A percentile compares a stretch with the other conserved stretches of the same genome.
These are phyloP conservation scores for Russula ochroleuca DNA, from an alignment of 768 basidiomycete genomes.

Conservation along the genomic window DNA sequence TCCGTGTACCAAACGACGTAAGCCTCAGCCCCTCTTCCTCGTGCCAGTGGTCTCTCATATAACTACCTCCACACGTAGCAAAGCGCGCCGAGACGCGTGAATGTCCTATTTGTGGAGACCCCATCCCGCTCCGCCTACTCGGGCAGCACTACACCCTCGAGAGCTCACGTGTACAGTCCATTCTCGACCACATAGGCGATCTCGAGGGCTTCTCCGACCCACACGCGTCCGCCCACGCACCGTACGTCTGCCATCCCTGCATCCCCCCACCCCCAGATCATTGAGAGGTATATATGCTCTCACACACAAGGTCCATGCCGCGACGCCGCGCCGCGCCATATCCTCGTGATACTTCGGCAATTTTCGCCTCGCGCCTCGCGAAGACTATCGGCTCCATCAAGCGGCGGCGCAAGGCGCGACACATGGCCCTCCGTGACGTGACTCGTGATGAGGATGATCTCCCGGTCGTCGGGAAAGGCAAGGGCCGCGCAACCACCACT, in stretches of 20 bases:
- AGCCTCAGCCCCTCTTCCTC: neutral
- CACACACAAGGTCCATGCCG: slow-evolving; percentile 32
- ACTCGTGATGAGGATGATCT: slow-evolving; percentile 52
- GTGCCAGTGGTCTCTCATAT: neutral
- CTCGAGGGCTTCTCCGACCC: slow-evolving; percentile 50
- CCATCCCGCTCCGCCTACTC: slow-evolving; percentile 69
- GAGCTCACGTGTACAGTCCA: slow-evolving; percentile 61
- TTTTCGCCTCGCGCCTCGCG: slow-evolving; percentile 35
- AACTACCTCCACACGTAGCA: slow-evolving; percentile 36
- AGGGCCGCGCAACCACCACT: slow-evolving; percentile 25
- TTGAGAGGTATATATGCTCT: slow-evolving; percentile 23
- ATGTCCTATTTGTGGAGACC: slow-evolving; percentile 72
- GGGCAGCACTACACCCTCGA: slow-evolving; percentile 61
- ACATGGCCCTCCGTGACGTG: slow-evolving; percentile 63
- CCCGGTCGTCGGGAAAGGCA: slow-evolving; percentile 24
- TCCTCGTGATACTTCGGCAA: slow-evolving; percentile 28
- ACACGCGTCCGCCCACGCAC: slow-evolving; percentile 41
- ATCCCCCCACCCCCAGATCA: neutral
- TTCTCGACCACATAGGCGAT: slow-evolving; percentile 60
- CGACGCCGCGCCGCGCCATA: slow-evolving; percentile 45
- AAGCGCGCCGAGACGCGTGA: slow-evolving; percentile 70
- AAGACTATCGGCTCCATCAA: slow-evolving; percentile 62
- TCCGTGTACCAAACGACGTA: slow-evolving; percentile 17
- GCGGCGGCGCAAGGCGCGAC: slow-evolving; percentile 63
- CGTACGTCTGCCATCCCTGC: slow-evolving; percentile 38